Base-by-base conservation (phyloP, 1,284 basidiomycete genomes). In the Pascua guehoae region DNA sequence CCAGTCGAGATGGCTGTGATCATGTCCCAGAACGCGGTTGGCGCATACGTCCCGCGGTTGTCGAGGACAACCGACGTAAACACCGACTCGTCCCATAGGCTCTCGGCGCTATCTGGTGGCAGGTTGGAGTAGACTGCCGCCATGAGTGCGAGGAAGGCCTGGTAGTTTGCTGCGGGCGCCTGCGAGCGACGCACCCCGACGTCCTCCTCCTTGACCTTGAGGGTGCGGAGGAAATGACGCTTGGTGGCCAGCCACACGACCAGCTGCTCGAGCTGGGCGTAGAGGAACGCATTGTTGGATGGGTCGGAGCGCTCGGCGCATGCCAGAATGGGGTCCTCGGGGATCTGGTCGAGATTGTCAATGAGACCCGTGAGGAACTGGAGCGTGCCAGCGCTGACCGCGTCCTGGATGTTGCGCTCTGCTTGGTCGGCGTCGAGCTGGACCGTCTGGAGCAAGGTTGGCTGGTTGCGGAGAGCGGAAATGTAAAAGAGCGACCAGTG, bases 141-240 rank as follows among this genome's bases (percentile, higher is more conserved):
- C 51, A 94, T 85, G 68, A 96, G 85, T 1, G 85, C 82, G 70
- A 91, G 91, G 42, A 95, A 80, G 61, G 87, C 84, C 43, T 91
- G 90, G 60, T 92, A 87, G 67, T 95, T 79, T 73, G 15, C 79
- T 67, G 47, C 81, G 66, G 64, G 64, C 74, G 75, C 67, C 84
- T 86, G 16, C 79, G 82, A 43, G 24, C 69, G 60, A 39, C 70
- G 54, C 18, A 87, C 79, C 1, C 53, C 51, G 32, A 87, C 75
- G 70, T 96, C 93, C 74, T 96, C 93, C 71, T 96, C 92, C 43
- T 87, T 81, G 67, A 93, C 90, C 71, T 92, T 91, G 71, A 96
- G 86, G 71, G 90, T 91, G 45, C 89, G 85, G n/a, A 96, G 81
- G 71, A 94, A 88, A 0, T 88, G 87, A 12, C 88, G 89, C 9